These are phyloP conservation scores for Auriscalpium microsporum DNA, from an alignment of 768 basidiomycete species.

Conservation along the genomic window DNA sequence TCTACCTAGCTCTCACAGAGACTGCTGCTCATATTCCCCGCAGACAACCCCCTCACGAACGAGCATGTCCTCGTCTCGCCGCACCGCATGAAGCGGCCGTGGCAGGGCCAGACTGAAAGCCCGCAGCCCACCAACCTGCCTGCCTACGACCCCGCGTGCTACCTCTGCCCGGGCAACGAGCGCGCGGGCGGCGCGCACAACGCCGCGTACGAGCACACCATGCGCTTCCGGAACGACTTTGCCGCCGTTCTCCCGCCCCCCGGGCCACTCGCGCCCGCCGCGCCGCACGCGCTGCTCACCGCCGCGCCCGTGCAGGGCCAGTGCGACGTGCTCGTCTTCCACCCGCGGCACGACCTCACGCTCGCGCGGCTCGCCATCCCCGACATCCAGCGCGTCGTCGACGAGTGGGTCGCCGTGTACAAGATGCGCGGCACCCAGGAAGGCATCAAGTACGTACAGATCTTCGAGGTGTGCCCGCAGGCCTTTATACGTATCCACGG, in stretches of 20 bases:
- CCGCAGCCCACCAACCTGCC: constrained; percentile 46
- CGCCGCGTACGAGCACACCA: constrained; percentile 57
- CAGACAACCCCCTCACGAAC: constrained; percentile 75
- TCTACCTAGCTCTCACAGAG: not conserved
- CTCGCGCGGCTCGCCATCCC: constrained; percentile 51
- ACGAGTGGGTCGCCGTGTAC: constrained; percentile 69
- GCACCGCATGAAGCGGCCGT: constrained; percentile 84
- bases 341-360: constrained; percentile 80
- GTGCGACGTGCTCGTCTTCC: constrained; percentile 86
- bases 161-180: constrained; percentile 80
- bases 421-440: constrained; percentile 45
- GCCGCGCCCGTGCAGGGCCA: constrained; percentile 65
- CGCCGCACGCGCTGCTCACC: constrained; percentile 53
- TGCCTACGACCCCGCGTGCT: constrained; percentile 64
- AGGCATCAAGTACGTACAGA: constrained; percentile 78
- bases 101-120: constrained; percentile 80
- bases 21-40: not conserved
- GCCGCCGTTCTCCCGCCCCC: constrained; percentile 68
- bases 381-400: constrained; percentile 59
- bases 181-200: constrained; percentile 68
- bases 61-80: constrained; percentile 81
- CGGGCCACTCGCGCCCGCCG: constrained; percentile 39
- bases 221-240: constrained; percentile 76
- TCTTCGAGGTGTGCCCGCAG: constrained; percentile 62
- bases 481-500: constrained; percentile 3